These are phyloP conservation scores for Anthostomella pinea DNA, from an alignment of 2,329 filamentous ascomycete genomes.

Conservation along the genomic window DNA sequence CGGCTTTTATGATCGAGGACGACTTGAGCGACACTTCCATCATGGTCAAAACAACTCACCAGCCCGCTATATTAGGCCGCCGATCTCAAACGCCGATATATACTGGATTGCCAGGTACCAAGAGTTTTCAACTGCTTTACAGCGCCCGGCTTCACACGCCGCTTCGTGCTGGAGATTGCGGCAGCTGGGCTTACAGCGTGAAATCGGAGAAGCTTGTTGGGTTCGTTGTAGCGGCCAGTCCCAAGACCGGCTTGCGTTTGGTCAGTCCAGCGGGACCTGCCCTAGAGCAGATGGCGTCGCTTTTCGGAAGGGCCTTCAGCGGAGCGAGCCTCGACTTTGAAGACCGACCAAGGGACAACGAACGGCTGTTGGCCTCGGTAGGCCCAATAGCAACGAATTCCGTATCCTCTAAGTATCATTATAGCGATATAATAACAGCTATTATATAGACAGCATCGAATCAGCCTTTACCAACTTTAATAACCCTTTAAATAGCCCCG, in stretches of 20 bases:
- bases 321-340: too few species aligned
- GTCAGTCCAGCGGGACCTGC: slow-evolving; percentile 4
- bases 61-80: slow-evolving; percentile 6
- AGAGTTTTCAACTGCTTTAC: slow-evolving; percentile 9
- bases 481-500: too few species aligned
- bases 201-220: slow-evolving; percentile 3
- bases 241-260: slow-evolving; percentile 8
- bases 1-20: neutral
- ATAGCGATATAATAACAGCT: too few species aligned
- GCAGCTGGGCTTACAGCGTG: slow-evolving; percentile 13
- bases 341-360: too few species aligned
- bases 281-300: slow-evolving; percentile 1
- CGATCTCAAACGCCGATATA: slow-evolving; percentile 8
- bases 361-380: too few species aligned
- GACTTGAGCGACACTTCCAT: slow-evolving; percentile 2
- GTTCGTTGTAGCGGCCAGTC: slow-evolving; percentile 12
- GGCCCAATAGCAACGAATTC: too few species aligned
- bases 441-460: too few species aligned
- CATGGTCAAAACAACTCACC: slow-evolving; percentile 8
- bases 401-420: too few species aligned
- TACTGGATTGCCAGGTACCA: slow-evolving; percentile 9
- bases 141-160: slow-evolving; percentile 5
- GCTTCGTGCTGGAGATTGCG: slow-evolving; percentile 8
- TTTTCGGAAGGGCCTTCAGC: too few species aligned
- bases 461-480: too few species aligned